Base-by-base conservation (phyloP, 495 filamentous ascomycete genomes). In the Penicillium waksmanii region DNA sequence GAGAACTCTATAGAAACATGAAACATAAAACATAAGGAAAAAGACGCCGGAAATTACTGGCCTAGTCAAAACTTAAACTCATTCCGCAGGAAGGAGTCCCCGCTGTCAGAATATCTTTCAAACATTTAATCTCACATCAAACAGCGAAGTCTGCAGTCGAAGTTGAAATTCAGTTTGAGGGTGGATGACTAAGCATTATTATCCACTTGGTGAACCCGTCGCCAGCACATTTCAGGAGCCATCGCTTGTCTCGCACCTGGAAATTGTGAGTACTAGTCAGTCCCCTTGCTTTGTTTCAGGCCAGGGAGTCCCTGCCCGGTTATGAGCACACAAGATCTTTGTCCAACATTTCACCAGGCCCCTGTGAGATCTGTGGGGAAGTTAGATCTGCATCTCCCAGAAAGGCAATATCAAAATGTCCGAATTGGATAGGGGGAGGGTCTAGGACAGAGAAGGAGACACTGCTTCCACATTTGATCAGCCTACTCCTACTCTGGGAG, bases 221-320 rank as follows among this genome's bases (percentile, higher is more conserved):
- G 17, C 0, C 43, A 21, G 15, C 17, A 18, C 43, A 46, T 46
- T 46, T 53, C 54, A 62, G 21, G 48, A 49, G 54, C 8, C 23
- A 57, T 57, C 47, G 13, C 51, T 43, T 21, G n/a, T 35, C 12
- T 44, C 49, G 15, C 56, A 8, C 38, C 23, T 46, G 43, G 43
- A 35, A 56, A 56, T 34, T 35, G 54, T 56, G 23, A 56, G 54
- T 56, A 48, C 53, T 18, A 6, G 5, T 15, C 12, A 38, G 2
- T 15, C 36, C 36, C 36, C 9, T 12, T 9, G 36, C 10, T 19
- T 12, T 53, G 17, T 35, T 33, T 43, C 43, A 21, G 43, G n/a
- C 43, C 1, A 21, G 15, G 43, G 17, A 21, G 3, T 3, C 43
- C 43, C 43, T 21, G 15, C 4, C 17, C 5, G 18, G 15, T 21